Evolutionary conservation across 805 yeast genomes (phyloP).

Genomic region (Monosporozyma aerobia): DNA sequence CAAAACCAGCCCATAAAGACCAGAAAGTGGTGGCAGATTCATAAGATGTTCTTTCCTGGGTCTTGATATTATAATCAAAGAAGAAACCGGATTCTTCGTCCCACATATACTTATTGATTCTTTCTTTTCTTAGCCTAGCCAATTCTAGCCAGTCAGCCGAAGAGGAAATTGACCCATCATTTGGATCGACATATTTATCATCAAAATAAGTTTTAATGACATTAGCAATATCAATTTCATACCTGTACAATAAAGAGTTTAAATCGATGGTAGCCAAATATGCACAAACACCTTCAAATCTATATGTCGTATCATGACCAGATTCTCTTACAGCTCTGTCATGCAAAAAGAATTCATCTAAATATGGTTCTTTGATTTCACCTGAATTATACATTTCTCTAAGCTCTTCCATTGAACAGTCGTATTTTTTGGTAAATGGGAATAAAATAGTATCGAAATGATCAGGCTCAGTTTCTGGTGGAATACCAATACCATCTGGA

Average conservation of each 20-base stretch:
- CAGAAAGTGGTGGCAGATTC: conserved; percentile 87
- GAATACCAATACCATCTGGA: conserved; percentile 87
- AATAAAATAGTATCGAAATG: conserved; percentile 68
- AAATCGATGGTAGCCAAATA: conserved; percentile 84
- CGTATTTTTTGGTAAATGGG: conserved; percentile 60
- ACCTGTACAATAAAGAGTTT: conserved; percentile 77
- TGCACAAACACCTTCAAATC: conserved; percentile 86
- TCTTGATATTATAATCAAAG: conserved; percentile 71
- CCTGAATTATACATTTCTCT: conserved; percentile 61
- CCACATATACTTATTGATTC: conserved; percentile 71
- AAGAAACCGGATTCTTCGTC: conserved; percentile 67
- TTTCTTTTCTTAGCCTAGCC: conserved; percentile 45
- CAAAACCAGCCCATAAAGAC: conserved; percentile 80
- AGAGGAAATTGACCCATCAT: conserved; percentile 35
- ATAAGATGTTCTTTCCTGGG: conserved; percentile 47
- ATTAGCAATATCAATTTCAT: conserved; percentile 74
- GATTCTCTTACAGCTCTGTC: conserved; percentile 94
- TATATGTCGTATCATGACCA: conserved; percentile 90
- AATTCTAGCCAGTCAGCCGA: conserved; percentile 52
- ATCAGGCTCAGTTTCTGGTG: conserved; percentile 90
- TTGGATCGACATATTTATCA: conserved; percentile 35
- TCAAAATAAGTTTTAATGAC: conserved; percentile 49
- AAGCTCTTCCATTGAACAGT: conserved; percentile 51
- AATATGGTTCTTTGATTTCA: conserved; percentile 58
- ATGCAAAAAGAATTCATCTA: conserved; percentile 82